These are phyloP conservation scores for Claviceps sp. DNA, from an alignment of 2,329 filamentous ascomycete species.

Conservation along the genomic window DNA sequence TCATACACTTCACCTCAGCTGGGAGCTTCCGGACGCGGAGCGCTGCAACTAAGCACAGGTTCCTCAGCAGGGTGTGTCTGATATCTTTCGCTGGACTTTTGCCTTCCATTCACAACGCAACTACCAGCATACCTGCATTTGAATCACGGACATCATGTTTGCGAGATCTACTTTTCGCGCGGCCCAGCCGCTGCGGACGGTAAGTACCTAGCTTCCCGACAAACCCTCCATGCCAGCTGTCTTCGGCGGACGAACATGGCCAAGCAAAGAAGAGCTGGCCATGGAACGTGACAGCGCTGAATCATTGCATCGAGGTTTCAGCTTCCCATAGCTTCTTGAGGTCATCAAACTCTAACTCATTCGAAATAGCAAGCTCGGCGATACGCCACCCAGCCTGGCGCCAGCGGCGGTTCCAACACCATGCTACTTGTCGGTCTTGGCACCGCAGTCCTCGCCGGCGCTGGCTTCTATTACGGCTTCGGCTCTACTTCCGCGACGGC, in stretches of 20 bases:
- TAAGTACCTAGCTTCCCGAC: conserved; percentile 25
- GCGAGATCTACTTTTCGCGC: conserved; percentile 51
- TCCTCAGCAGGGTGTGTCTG: background rate
- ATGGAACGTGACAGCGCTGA: background rate
- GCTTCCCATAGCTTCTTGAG: too few relatives aligned
- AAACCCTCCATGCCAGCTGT: background rate
- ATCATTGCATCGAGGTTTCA: too few relatives aligned
- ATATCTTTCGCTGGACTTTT: background rate
- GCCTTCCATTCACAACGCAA: background rate
- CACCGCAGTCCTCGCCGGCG: conserved; percentile 44
- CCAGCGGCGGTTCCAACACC: conserved; percentile 43
- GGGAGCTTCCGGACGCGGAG: background rate
- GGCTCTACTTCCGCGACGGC: conserved; percentile 39
- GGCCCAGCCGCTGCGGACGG: conserved; percentile 51
- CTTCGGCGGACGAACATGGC: background rate
- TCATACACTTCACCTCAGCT: conserved; percentile 1
- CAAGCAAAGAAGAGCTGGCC: background rate
- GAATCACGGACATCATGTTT: conserved; percentile 41
- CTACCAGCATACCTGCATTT: conserved; percentile 10
- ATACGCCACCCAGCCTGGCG: conserved; percentile 54
- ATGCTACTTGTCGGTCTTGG: conserved; percentile 44
- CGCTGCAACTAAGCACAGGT: background rate
- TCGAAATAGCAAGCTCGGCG: conserved; percentile 31
- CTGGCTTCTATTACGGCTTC: conserved; percentile 42
- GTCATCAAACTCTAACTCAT: too few relatives aligned